Conservation (phyloP, 352 stramenopile genomes). For the Discostella stelligera region DNA sequence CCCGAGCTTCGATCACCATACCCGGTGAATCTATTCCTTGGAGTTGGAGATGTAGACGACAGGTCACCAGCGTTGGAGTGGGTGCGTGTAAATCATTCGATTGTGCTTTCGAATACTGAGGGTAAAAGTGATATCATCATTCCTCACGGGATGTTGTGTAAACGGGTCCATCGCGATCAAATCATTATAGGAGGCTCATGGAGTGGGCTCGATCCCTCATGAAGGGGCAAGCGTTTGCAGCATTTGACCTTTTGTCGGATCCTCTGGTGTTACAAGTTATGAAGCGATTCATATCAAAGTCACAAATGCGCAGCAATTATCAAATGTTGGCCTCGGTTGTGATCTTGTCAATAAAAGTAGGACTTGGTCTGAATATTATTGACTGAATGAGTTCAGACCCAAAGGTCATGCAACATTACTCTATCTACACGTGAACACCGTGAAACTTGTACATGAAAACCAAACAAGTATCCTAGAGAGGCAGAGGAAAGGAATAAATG, state of each 20-base stretch:
- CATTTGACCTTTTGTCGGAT: slow-evolving; percentile 54
- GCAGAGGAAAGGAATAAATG: too few relatives aligned
- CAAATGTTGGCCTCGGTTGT: too few relatives aligned
- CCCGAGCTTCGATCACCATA: slow-evolving; percentile 83
- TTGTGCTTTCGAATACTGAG: background rate
- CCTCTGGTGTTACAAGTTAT: too few relatives aligned
- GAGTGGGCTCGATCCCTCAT: slow-evolving; percentile 88
- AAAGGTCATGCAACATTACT: too few relatives aligned
- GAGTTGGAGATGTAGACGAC: slow-evolving; percentile 90
- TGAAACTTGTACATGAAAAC: too few relatives aligned
- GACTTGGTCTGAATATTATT: too few relatives aligned
- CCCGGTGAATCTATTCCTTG: slow-evolving; percentile 84
- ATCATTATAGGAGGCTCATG: slow-evolving; percentile 90
- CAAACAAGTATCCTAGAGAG: too few relatives aligned
- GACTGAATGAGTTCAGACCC: too few relatives aligned
- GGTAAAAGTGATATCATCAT: slow-evolving; percentile 22
- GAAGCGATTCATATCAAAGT: too few relatives aligned
- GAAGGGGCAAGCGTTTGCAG: slow-evolving; percentile 50
- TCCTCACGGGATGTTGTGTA: slow-evolving; percentile 89
- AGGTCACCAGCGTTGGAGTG: slow-evolving; percentile 91
- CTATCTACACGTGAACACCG: too few relatives aligned
- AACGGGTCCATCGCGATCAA: slow-evolving; percentile 86
- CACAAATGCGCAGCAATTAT: too few relatives aligned
- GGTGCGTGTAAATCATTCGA: slow-evolving; percentile 82
- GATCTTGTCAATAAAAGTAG: too few relatives aligned